Conservation (phyloP, 352 stramenopile species). For the Chrysophaeum taylorii region DNA sequence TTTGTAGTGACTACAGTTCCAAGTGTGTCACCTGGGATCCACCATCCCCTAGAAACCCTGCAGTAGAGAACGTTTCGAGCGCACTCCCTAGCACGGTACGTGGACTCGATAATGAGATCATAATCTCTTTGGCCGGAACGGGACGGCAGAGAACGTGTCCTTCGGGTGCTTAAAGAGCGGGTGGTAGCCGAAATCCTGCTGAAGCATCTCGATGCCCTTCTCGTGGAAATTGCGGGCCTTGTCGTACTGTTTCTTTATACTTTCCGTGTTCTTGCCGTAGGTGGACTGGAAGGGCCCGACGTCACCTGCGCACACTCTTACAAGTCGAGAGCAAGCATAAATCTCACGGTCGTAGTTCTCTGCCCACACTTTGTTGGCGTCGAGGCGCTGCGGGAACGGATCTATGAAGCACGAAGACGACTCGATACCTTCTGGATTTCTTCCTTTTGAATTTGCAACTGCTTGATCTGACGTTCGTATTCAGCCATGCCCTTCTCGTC, state of each 20-base stretch:
- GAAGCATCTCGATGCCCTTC: constrained; percentile 11
- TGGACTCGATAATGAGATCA: no score
- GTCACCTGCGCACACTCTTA: no score
- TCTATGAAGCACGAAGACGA: background rate
- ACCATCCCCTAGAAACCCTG: no score
- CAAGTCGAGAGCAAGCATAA: no score
- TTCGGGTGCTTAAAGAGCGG: constrained; percentile 14
- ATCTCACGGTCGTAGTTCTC: constrained; percentile 3
- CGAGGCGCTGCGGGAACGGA: background rate
- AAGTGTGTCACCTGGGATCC: no score
- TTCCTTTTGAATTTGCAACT: background rate
- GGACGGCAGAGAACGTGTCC: background rate
- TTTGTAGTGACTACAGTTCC: no score
- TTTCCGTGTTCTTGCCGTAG: background rate
- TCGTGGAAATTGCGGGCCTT: constrained; percentile 7
- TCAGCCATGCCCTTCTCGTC: background rate
- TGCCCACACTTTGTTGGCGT: background rate
- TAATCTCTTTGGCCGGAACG: constrained; percentile 1
- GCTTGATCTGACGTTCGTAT: background rate
- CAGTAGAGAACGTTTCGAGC: no score
- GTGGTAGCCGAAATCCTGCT: constrained; percentile 7
- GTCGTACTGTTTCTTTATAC: constrained; percentile 5
- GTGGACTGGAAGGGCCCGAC: constrained; percentile 11
- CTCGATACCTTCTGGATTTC: background rate
- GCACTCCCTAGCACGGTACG: no score